phyloP scores from a whole-genome alignment of 2,329 filamentous ascomycete species.

The Pseudogymnoascus sp. region DNA sequence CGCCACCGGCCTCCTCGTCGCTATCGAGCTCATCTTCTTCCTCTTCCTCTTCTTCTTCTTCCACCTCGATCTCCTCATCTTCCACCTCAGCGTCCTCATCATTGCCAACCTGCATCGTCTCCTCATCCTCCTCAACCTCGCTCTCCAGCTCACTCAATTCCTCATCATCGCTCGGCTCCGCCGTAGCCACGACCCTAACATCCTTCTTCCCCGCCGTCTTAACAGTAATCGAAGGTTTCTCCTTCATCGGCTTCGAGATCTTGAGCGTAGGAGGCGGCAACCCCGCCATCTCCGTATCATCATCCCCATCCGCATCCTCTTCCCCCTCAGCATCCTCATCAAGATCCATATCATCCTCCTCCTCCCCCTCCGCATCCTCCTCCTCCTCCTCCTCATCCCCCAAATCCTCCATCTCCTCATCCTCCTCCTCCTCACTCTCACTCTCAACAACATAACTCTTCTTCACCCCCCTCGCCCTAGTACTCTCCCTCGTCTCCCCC shows the following conservation, averaged over 20 bases:
- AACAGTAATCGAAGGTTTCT: conserved; percentile 20
- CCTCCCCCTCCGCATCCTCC: conserved; percentile 13
- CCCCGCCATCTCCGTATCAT: conserved; percentile 31
- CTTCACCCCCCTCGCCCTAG: conserved; percentile 24
- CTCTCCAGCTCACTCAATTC: conserved; percentile 28
- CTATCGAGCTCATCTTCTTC: conserved; percentile 22
- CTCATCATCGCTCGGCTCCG: conserved; percentile 26
- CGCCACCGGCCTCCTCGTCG: conserved; percentile 34
- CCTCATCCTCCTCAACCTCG: conserved; percentile 35
- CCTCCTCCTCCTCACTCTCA: conserved; percentile 26
- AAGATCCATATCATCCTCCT: conserved; percentile 18
- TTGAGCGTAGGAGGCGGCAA: conserved; percentile 31
- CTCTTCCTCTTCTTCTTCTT: conserved; percentile 24
- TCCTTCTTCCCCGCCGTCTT: conserved; percentile 23
- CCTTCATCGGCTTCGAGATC: conserved; percentile 36
- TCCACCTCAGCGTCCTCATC: conserved; percentile 36
- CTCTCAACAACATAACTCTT: conserved; percentile 38
- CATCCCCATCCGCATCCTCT: conserved; percentile 31
- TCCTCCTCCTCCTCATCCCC: conserved; percentile 16
- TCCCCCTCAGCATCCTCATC: conserved; percentile 32
- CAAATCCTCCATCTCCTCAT: conserved; percentile 18
- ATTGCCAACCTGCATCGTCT: conserved; percentile 32
- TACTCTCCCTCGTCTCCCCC: conserved; percentile 26
- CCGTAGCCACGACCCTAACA: conserved; percentile 22
- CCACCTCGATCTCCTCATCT: conserved; percentile 33